Evolutionary conservation across 495 filamentous ascomycete genomes (phyloP).

Genomic region (Penicillium argentinense): DNA sequence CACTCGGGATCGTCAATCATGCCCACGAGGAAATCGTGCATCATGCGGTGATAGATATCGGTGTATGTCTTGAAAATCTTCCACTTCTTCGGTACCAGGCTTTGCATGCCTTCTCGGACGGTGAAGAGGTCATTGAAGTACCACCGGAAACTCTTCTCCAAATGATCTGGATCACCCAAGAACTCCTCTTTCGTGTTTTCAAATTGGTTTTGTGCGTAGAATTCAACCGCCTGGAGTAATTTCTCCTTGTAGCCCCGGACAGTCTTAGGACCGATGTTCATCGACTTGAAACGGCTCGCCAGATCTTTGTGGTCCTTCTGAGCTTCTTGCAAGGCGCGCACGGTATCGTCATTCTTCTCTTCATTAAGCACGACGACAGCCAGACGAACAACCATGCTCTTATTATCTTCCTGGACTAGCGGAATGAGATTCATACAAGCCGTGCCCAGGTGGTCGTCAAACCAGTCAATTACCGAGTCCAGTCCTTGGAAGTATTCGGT

Average conservation of each 20-base stretch:
- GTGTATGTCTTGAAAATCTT: conserved; percentile 89
- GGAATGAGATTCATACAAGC: conserved; percentile 89
- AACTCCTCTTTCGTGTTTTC: conserved; percentile 73
- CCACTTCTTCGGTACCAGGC: conserved; percentile 95
- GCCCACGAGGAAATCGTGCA: conserved; percentile 87
- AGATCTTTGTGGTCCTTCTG: conserved; percentile 94
- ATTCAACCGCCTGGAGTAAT: conserved; percentile 76
- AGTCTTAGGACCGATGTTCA: conserved; percentile 85
- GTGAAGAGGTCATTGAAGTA: conserved; percentile 96
- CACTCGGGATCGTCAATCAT: conserved; percentile 80
- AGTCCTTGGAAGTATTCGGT: conserved; percentile 86
- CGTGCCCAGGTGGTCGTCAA: conserved; percentile 89
- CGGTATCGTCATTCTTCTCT: conserved; percentile 90
- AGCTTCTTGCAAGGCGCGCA: conserved; percentile 87
- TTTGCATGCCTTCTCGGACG: conserved; percentile 84
- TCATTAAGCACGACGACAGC: conserved; percentile 92
- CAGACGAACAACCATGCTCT: conserved; percentile 83
- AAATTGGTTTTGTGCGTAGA: conserved; percentile 71
- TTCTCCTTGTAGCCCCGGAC: conserved; percentile 97
- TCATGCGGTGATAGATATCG: conserved; percentile 84
- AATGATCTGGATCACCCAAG: conserved; percentile 71
- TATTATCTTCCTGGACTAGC: conserved; percentile 78
- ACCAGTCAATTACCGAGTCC: conserved; percentile 85
- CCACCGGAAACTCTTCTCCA: conserved; percentile 88
- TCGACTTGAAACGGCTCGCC: conserved; percentile 87